Evolutionary conservation across 1,284 basidiomycete genomes (phyloP).

Genomic region (Moesziomyces antarcticus): DNA sequence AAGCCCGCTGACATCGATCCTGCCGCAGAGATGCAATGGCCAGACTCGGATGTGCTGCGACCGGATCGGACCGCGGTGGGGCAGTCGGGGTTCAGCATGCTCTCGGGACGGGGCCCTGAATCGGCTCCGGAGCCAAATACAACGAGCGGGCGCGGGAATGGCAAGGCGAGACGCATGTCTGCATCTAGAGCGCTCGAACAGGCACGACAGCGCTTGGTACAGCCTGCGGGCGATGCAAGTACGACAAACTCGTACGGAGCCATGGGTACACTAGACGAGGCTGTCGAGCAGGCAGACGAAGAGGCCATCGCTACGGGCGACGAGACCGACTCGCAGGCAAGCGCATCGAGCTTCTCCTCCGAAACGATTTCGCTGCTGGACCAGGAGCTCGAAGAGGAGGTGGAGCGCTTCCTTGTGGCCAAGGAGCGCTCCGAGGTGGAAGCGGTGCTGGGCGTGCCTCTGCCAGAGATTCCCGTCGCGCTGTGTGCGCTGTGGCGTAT

Average conservation of each 20-base stretch:
- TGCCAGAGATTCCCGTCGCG: slow-evolving; percentile 55
- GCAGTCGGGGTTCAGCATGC: slow-evolving; percentile 37
- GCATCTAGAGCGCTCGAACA: slow-evolving; percentile 40
- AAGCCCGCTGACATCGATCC: slow-evolving; percentile 20
- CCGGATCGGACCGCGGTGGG: slow-evolving; percentile 9
- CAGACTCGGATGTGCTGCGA: neutral
- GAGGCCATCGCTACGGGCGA: slow-evolving; percentile 1
- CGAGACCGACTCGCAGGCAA: slow-evolving; percentile 11
- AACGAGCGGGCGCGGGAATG: slow-evolving; percentile 22
- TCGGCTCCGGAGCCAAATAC: slow-evolving; percentile 7
- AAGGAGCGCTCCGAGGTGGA: slow-evolving; percentile 57
- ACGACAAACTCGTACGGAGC: slow-evolving; percentile 14
- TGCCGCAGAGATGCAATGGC: neutral
- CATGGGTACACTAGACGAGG: slow-evolving; percentile 19
- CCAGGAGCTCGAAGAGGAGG: slow-evolving; percentile 42
- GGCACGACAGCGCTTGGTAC: slow-evolving; percentile 33
- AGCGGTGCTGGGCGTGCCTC: slow-evolving; percentile 53
- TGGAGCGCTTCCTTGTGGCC: slow-evolving; percentile 44
- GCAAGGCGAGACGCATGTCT: slow-evolving; percentile 36
- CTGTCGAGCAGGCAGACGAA: slow-evolving; percentile 10
- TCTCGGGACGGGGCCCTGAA: slow-evolving; percentile 17
- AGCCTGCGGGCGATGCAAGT: slow-evolving; percentile 9
- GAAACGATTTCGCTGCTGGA: slow-evolving; percentile 34
- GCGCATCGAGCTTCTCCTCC: slow-evolving; percentile 18
- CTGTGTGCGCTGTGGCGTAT: slow-evolving; percentile 60